Conservation (phyloP, 73 alveolate species). For the Urostyla sp. region DNA sequence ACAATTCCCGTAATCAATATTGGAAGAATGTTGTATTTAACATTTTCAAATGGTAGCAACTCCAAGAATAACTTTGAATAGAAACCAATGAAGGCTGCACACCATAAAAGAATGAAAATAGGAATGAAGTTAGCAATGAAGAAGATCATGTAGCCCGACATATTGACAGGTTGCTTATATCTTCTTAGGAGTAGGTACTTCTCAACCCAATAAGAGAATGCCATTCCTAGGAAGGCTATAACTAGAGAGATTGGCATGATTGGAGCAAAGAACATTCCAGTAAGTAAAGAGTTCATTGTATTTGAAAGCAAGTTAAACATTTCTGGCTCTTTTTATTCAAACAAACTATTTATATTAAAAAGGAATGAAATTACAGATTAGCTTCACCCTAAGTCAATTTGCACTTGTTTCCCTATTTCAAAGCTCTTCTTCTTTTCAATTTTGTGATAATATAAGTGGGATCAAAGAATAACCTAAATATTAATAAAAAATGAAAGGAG, state of each 20-base stretch:
- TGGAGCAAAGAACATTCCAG: constrained; percentile 68
- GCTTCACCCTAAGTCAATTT: constrained; percentile 63
- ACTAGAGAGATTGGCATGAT: constrained; percentile 66
- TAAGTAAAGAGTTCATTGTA: constrained; percentile 51
- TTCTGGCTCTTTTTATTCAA: no score
- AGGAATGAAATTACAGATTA: constrained; percentile 60
- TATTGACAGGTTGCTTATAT: constrained; percentile 60
- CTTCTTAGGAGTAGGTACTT: constrained; percentile 61
- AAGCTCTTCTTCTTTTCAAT: constrained; percentile 24
- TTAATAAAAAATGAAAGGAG: no score
- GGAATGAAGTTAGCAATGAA: constrained; percentile 58
- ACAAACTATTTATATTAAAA: no score
- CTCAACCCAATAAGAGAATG: constrained; percentile 74
- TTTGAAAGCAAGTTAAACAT: constrained; percentile 70
- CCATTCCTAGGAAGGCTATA: constrained; percentile 54
- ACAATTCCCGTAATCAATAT: no score
- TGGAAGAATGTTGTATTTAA: no score
- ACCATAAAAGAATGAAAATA: constrained; percentile 38
- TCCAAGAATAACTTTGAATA: constrained; percentile 29
- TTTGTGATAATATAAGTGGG: constrained; percentile 32
- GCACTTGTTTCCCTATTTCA: constrained; percentile 32
- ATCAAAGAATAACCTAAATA: no score
- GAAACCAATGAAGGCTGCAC: not conserved
- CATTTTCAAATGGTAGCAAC: no score
- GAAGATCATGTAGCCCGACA: constrained; percentile 64